A percentile compares a stretch with the other conserved stretches of the same genome.
Conservation (phyloP, 345 rosid species). For the Aegle marmelos region DNA sequence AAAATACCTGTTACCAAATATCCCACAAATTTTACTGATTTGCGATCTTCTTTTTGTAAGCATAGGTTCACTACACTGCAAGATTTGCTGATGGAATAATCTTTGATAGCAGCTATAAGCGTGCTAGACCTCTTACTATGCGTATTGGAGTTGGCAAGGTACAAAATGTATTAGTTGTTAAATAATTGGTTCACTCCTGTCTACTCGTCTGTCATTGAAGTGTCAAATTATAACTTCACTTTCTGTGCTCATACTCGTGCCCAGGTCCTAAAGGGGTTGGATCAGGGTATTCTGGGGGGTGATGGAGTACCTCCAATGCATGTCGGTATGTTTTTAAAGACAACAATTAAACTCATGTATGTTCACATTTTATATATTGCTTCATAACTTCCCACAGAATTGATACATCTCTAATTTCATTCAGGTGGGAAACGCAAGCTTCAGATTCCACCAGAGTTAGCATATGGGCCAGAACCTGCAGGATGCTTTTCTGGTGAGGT, state of each 20-base stretch:
- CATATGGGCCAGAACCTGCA: slow-evolving; percentile 97
- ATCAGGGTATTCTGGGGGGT: slow-evolving; percentile 90
- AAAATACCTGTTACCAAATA: neutral
- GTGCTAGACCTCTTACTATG: slow-evolving; percentile 90
- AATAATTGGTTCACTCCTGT: neutral
- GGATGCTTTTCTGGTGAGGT: slow-evolving; percentile 87
- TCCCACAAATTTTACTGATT: neutral
- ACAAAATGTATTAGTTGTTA: neutral
- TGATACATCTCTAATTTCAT: neutral
- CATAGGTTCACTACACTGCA: slow-evolving; percentile 84
- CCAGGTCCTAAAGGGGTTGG: slow-evolving; percentile 85
- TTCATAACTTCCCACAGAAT: neutral
- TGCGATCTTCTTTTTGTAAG: neutral
- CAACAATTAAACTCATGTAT: neutral
- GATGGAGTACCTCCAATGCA: slow-evolving; percentile 93
- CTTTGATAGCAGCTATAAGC: slow-evolving; percentile 94
- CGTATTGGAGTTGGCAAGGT: slow-evolving; percentile 94
- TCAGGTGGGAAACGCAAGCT: slow-evolving; percentile 87
- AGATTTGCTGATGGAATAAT: slow-evolving; percentile 86
- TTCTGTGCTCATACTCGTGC: neutral
- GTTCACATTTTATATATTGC: neutral
- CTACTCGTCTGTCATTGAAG: neutral
- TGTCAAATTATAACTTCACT: neutral
- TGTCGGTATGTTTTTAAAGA: slow-evolving; percentile 48
- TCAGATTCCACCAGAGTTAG: slow-evolving; percentile 80